Evolutionary conservation across 805 yeast species (phyloP).

Genomic region (Candida methanosorbosa): DNA sequence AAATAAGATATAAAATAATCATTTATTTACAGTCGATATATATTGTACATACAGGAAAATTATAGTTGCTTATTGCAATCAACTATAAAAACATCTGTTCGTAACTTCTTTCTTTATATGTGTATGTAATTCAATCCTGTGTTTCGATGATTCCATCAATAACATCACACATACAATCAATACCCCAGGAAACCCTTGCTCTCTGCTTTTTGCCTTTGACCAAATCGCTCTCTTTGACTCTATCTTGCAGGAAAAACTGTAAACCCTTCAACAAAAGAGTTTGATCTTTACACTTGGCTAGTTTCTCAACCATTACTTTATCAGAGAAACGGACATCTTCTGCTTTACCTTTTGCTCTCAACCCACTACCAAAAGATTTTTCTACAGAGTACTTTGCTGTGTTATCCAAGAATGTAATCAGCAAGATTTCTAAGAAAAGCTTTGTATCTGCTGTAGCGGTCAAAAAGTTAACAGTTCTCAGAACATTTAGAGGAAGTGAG

Average conservation of each 20-base stretch:
- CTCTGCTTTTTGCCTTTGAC: conserved; percentile 46
- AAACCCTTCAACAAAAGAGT: conserved; percentile 55
- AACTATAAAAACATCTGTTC: no score
- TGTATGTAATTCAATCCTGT: no score
- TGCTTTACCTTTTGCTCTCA: conserved; percentile 17
- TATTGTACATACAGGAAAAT: no score
- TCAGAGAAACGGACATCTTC: conserved; percentile 25
- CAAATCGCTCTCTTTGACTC: conserved; percentile 36
- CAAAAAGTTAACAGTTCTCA: conserved; percentile 67
- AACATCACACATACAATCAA: conserved; percentile 42
- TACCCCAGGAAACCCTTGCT: conserved; percentile 61
- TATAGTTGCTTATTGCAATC: no score
- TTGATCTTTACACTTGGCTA: conserved; percentile 49
- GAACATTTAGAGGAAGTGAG: conserved; percentile 59
- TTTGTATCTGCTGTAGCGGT: conserved; percentile 52
- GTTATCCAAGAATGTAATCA: conserved; percentile 58
- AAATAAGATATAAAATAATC: no score
- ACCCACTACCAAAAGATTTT: conserved; percentile 35
- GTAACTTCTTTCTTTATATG: no score
- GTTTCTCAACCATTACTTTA: conserved; percentile 23
- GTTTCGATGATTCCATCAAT: conserved; percentile 29
- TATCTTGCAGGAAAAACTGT: conserved; percentile 46
- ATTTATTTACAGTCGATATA: no score
- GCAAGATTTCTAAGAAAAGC: conserved; percentile 63
- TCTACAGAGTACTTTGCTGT: conserved; percentile 56